phyloP scores from a whole-genome alignment of 1,139 yeast genomes.

The Kodamaea derodonti region DNA sequence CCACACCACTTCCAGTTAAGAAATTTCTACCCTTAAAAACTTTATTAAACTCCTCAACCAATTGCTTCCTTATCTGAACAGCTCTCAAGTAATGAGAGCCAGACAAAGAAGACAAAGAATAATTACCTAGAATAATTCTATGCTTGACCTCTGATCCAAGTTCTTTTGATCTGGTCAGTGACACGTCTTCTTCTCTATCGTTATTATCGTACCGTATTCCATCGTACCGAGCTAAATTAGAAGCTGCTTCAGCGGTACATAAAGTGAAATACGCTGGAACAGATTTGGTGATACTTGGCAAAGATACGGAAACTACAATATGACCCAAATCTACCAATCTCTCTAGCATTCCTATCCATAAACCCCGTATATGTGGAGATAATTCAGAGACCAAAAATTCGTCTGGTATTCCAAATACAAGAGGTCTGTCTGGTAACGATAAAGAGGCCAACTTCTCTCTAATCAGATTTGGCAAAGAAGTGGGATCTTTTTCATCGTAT shows the following conservation, averaged over 20 bases:
- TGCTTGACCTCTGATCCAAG: conserved; percentile 83
- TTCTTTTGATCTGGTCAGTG: conserved; percentile 41
- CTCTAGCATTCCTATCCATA: conserved; percentile 46
- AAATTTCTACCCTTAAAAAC: conserved; percentile 41
- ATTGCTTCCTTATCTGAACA: conserved; percentile 54
- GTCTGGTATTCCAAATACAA: conserved; percentile 62
- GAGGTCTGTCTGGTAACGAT: background rate
- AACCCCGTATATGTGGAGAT: conserved; percentile 38
- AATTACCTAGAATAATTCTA: conserved; percentile 81
- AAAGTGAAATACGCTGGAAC: conserved; percentile 85
- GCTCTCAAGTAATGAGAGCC: conserved; percentile 83
- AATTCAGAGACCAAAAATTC: conserved; percentile 63
- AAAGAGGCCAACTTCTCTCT: conserved; percentile 23
- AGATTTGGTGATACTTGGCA: conserved; percentile 64
- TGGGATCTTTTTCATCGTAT: conserved; percentile 76
- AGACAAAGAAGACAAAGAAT: conserved; percentile 71
- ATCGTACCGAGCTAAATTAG: conserved; percentile 85
- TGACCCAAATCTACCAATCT: conserved; percentile 49
- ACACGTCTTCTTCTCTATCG: conserved; percentile 3
- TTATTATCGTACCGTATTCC: conserved; percentile 77
- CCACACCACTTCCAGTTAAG: conserved; percentile 1
- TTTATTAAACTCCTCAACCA: conserved; percentile 63
- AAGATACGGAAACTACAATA: conserved; percentile 55
- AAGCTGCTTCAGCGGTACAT: conserved; percentile 92
- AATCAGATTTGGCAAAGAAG: conserved; percentile 46